Conservation (phyloP, 139 green algal species). For the Coelastrella sp. region DNA sequence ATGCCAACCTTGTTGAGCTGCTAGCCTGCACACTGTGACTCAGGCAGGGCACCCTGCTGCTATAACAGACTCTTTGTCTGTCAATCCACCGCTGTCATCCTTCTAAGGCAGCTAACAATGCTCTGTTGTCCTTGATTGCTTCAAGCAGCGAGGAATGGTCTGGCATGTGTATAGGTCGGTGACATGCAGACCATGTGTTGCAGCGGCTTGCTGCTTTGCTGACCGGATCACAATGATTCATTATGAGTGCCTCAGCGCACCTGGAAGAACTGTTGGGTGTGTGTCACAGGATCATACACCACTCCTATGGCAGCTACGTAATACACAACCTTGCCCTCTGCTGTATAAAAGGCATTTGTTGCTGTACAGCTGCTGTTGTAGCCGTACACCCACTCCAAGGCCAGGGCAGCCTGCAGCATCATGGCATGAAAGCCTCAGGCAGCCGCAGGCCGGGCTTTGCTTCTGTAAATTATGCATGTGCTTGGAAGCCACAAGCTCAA, state of each 20-base stretch:
- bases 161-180: no score
- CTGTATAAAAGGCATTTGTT: constrained; percentile 72
- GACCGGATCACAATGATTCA: no score
- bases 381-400: constrained; percentile 83
- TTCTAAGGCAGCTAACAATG: no score
- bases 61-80: no score
- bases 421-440: background rate
- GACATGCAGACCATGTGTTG: no score
- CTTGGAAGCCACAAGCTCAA: background rate
- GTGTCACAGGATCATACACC: constrained; percentile 67
- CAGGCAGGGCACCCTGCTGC: no score
- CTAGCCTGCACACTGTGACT: no score
- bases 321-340: constrained; percentile 69
- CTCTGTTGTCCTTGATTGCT: no score
- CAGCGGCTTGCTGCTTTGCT: no score
- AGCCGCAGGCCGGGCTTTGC: background rate
- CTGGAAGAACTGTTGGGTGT: constrained; percentile 79
- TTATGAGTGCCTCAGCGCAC: constrained; percentile 6
- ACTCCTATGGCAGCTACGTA: constrained; percentile 76
- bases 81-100: no score
- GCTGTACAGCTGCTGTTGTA: constrained; percentile 64
- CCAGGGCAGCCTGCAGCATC: constrained; percentile 55
- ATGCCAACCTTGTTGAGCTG: no score
- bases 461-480: background rate
- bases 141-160: no score